These are phyloP conservation scores for Stephania japonica DNA, from an alignment of 164 flowering plant species.

Conservation along the genomic window DNA sequence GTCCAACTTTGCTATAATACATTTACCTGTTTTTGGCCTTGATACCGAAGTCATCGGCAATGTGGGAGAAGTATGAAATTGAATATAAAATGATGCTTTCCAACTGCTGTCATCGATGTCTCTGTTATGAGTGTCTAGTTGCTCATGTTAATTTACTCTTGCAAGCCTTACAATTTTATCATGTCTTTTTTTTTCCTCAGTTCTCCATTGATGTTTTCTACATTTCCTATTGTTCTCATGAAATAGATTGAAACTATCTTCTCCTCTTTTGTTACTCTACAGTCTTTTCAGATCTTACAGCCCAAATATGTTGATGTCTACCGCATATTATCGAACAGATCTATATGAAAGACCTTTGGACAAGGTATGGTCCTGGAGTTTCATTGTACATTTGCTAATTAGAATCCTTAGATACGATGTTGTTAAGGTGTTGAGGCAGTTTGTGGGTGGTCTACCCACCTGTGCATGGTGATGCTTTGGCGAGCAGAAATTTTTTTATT, in stretches of 20 bases:
- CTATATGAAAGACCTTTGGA: slow-evolving; percentile 55
- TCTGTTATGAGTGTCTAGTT: neutral
- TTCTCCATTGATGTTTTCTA: neutral
- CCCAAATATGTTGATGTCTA: slow-evolving; percentile 75
- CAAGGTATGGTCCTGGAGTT: slow-evolving; percentile 33
- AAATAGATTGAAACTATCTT: neutral
- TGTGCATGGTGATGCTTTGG: too few species aligned
- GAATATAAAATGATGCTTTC: neutral
- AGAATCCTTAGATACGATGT: neutral
- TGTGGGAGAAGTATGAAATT: neutral
- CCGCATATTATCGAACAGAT: slow-evolving; percentile 83
- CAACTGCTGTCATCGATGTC: neutral
- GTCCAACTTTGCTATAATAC: too few species aligned
- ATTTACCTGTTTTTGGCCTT: too few species aligned
- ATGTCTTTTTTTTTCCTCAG: neutral
- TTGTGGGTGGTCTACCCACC: too few species aligned
- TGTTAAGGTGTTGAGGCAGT: too few species aligned
- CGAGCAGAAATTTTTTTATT: too few species aligned
- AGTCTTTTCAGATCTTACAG: slow-evolving; percentile 82
- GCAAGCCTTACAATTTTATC: neutral
- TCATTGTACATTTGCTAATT: neutral
- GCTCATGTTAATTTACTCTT: neutral
- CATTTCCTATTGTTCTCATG: neutral
- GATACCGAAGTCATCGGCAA: too few species aligned
- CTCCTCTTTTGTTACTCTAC: slow-evolving; percentile 27